Evolutionary conservation across 257 asterid genomes (phyloP).

Genomic region (Petunia secreta): DNA sequence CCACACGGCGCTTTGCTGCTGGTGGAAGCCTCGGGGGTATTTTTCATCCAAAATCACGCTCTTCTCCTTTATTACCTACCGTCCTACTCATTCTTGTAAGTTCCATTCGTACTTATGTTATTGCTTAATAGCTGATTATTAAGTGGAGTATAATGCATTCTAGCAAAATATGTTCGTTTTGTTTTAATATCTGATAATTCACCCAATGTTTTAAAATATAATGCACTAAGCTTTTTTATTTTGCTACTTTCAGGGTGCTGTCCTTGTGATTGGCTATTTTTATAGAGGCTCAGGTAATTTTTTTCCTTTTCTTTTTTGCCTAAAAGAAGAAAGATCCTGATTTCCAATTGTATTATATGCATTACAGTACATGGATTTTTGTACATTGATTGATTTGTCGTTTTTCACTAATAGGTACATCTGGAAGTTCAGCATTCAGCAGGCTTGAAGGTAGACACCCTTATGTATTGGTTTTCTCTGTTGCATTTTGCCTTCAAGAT

Average conservation of each 20-base stretch:
- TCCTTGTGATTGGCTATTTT: slow-evolving; percentile 41
- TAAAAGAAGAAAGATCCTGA: background rate
- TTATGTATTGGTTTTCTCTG: background rate
- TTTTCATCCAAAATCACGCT: slow-evolving; percentile 47
- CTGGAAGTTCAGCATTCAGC: slow-evolving; percentile 26
- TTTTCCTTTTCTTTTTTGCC: background rate
- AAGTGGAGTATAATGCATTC: background rate
- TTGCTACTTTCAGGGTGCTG: slow-evolving; percentile 40
- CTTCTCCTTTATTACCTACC: slow-evolving; percentile 36
- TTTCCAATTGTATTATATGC: background rate
- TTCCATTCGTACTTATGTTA: background rate
- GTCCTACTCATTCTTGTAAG: slow-evolving; percentile 46
- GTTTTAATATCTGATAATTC: background rate
- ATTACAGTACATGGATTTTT: background rate
- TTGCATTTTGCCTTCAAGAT: background rate
- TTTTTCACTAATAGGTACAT: slow-evolving; percentile 7
- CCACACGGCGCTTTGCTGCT: slow-evolving; percentile 40
- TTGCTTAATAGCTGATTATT: background rate
- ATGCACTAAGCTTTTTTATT: background rate
- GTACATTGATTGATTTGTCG: background rate
- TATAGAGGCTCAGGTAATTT: slow-evolving; percentile 43
- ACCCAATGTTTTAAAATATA: background rate
- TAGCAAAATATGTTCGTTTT: background rate
- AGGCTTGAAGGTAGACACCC: slow-evolving; percentile 22
- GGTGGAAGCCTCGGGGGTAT: slow-evolving; percentile 40